Evolutionary conservation across 2,329 filamentous ascomycete genomes (phyloP).

Genomic region (Celoporthe dispersa): DNA sequence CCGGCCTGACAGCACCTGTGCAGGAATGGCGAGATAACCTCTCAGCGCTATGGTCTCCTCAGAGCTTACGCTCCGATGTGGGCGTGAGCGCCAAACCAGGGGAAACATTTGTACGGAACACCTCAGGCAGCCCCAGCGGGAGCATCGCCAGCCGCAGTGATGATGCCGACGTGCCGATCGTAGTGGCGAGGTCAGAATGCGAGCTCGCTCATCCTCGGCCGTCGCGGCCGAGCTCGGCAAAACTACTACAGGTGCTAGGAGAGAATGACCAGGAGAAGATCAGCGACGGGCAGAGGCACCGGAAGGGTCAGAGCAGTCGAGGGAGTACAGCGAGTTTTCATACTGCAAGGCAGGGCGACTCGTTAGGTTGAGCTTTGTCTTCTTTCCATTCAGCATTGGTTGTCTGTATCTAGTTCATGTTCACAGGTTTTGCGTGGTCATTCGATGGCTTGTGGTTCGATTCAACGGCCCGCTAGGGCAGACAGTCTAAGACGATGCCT

Average conservation of each 20-base stretch:
- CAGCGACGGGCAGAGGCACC: not conserved
- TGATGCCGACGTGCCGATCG: conserved; percentile 1
- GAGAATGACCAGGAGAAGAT: not conserved
- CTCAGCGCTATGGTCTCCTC: not conserved
- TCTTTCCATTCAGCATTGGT: not conserved
- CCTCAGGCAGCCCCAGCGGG: not conserved
- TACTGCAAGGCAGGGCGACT: conserved; percentile 17
- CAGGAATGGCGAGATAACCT: not conserved
- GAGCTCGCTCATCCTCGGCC: conserved; percentile 26
- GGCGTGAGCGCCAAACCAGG: not conserved
- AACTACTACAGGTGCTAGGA: conserved; percentile 14
- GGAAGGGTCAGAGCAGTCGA: conserved; percentile 6
- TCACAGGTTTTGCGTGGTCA: not conserved
- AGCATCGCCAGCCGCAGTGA: not conserved
- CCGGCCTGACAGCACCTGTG: not conserved
- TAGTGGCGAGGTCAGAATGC: conserved; percentile 21
- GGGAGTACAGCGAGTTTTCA: conserved; percentile 24
- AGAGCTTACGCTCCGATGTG: not conserved
- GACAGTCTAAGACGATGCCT: not conserved
- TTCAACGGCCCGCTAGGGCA: not conserved
- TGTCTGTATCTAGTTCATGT: not conserved
- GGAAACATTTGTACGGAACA: not conserved
- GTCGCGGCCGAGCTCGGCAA: conserved; percentile 20
- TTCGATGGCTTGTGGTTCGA: not conserved
- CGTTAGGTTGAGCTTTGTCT: not conserved